Evolutionary conservation across 2,329 filamentous ascomycete species (phyloP).

Genomic region (Emmonsiellopsis sp.): DNA sequence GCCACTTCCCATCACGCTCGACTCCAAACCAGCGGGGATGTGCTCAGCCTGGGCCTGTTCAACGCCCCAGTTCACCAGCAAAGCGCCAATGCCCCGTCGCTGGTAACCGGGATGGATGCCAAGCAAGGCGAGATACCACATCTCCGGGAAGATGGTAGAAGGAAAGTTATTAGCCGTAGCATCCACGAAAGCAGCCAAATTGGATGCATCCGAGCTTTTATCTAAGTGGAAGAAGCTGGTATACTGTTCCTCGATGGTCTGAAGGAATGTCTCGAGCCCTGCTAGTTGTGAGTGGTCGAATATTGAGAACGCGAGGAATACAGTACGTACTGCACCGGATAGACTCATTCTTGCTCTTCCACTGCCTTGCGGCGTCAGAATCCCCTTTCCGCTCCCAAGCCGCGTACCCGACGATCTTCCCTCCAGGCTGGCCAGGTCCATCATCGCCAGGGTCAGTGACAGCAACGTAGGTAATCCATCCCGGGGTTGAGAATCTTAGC

Average conservation of each 20-base stretch:
- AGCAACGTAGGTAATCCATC: slow-evolving; percentile 10
- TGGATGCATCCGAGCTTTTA: slow-evolving; percentile 4
- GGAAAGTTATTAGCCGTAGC: slow-evolving; percentile 7
- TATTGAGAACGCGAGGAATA: background rate
- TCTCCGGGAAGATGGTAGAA: slow-evolving; percentile 10
- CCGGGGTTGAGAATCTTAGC: slow-evolving; percentile 9
- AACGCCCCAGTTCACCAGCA: slow-evolving; percentile 14
- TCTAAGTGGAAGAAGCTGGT: slow-evolving; percentile 9
- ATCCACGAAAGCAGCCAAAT: slow-evolving; percentile 2
- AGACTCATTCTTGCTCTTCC: slow-evolving; percentile 5
- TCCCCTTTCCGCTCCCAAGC: slow-evolving; percentile 7
- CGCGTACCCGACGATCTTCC: slow-evolving; percentile 13
- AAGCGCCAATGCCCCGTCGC: slow-evolving; percentile 14
- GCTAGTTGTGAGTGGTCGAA: background rate
- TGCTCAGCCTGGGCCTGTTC: slow-evolving; percentile 11
- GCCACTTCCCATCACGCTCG: slow-evolving; percentile 12
- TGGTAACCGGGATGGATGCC: slow-evolving; percentile 15
- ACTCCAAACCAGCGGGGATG: slow-evolving; percentile 14
- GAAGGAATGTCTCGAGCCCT: slow-evolving; percentile 11
- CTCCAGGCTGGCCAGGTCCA: slow-evolving; percentile 1
- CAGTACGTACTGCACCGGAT: background rate
- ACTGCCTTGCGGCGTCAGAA: slow-evolving; percentile 7
- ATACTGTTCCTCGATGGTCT: slow-evolving; percentile 6
- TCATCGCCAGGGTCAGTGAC: slow-evolving; percentile 10
- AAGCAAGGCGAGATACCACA: slow-evolving; percentile 17